phyloP scores from a whole-genome alignment of 768 basidiomycete genomes.

The Termitomyces sp. region DNA sequence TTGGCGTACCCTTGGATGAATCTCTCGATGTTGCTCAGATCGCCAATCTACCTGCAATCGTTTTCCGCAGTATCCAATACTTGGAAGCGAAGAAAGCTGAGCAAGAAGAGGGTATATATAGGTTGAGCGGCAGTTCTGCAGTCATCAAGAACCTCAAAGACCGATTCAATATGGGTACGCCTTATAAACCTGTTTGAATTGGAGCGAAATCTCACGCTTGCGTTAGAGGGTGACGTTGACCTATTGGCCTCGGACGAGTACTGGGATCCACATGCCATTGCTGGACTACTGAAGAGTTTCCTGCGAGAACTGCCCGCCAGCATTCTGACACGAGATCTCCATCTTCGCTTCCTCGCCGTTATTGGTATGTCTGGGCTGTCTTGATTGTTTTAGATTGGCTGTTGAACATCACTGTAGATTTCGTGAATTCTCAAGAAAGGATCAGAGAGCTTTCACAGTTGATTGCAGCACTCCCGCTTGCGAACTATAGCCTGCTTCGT shows the following conservation, averaged over 20 bases:
- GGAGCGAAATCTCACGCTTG: slow-evolving; percentile 8
- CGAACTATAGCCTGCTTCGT: slow-evolving; percentile 92
- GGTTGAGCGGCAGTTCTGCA: slow-evolving; percentile 90
- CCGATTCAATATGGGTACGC: slow-evolving; percentile 84
- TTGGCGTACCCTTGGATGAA: slow-evolving; percentile 85
- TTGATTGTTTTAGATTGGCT: slow-evolving; percentile 1
- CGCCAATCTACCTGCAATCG: slow-evolving; percentile 88
- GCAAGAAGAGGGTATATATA: slow-evolving; percentile 96
- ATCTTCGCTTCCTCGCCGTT: slow-evolving; percentile 86
- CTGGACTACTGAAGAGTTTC: slow-evolving; percentile 91
- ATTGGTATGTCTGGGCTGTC: slow-evolving; percentile 65
- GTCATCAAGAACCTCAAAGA: slow-evolving; percentile 94
- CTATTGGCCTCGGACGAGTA: slow-evolving; percentile 85
- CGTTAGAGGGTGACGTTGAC: slow-evolving; percentile 92
- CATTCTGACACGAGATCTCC: slow-evolving; percentile 89
- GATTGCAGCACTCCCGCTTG: slow-evolving; percentile 83
- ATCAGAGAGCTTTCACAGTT: slow-evolving; percentile 84
- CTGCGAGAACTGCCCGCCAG: slow-evolving; percentile 92
- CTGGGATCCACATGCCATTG: slow-evolving; percentile 97
- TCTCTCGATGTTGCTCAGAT: slow-evolving; percentile 88
- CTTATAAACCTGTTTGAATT: slow-evolving; percentile 7
- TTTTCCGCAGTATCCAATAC: slow-evolving; percentile 95
- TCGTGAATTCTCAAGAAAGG: slow-evolving; percentile 84
- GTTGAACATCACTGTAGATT: slow-evolving; percentile 51
- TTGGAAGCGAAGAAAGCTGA: slow-evolving; percentile 92